These are phyloP conservation scores for Talaromyces sp. DNA, from an alignment of 2,329 filamentous ascomycete species.

Conservation along the genomic window DNA sequence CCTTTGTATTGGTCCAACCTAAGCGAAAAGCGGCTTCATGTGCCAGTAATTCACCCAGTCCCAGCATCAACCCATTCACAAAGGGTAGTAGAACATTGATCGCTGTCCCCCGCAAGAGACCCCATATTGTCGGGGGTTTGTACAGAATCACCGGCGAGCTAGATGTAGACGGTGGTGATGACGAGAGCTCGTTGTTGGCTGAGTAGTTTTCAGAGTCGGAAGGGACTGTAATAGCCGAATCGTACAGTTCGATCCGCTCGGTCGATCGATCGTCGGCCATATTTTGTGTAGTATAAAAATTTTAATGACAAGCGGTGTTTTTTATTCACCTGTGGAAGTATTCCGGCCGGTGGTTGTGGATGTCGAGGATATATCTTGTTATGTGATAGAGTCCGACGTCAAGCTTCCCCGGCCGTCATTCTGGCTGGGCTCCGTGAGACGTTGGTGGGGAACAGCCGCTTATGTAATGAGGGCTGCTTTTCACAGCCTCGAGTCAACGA, in stretches of 20 bases:
- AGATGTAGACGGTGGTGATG: slow-evolving; percentile 34
- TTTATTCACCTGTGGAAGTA: background rate
- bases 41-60: slow-evolving; percentile 93
- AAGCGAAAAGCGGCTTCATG: slow-evolving; percentile 91
- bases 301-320: background rate
- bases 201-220: slow-evolving; percentile 51
- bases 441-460: slow-evolving; percentile 10
- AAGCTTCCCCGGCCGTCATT: background rate
- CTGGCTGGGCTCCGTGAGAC: background rate
- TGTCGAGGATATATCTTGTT: slow-evolving; percentile 12
- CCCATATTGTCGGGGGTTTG: slow-evolving; percentile 82
- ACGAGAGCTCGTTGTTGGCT: slow-evolving; percentile 37
- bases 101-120: slow-evolving; percentile 77
- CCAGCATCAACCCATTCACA: slow-evolving; percentile 96
- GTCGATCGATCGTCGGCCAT: slow-evolving; percentile 30
- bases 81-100: slow-evolving; percentile 97
- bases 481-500: background rate
- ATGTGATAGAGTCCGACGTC: slow-evolving; percentile 8
- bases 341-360: background rate
- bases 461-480: slow-evolving; percentile 4
- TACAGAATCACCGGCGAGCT: slow-evolving; percentile 60
- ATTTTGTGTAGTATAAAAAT: slow-evolving; percentile 22
- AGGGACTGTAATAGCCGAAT: slow-evolving; percentile 44
- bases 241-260: slow-evolving; percentile 39
- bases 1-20: slow-evolving; percentile 93